Percentiles rank a stretch among this genome's conserved stretches.
phyloP scores from a whole-genome alignment of 139 green algal species.

The Desmodesmus armatus region DNA sequence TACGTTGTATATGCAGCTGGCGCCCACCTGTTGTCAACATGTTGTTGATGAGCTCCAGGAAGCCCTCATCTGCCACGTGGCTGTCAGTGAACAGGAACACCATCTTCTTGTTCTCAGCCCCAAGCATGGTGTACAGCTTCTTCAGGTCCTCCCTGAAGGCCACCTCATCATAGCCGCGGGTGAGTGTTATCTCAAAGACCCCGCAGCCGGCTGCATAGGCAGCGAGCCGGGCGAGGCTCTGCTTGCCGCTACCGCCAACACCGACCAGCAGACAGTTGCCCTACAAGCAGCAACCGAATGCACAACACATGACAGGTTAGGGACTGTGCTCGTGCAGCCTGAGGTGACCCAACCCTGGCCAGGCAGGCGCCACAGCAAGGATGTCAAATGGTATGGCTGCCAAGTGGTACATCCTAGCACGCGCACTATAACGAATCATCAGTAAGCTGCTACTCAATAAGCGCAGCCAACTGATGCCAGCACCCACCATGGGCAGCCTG shows the following conservation, averaged over 20 bases:
- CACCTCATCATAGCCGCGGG: slow-evolving; percentile 86
- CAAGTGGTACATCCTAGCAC: too few species aligned
- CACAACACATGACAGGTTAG: too few species aligned
- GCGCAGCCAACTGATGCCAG: too few species aligned
- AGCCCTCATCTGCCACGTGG: slow-evolving; percentile 75
- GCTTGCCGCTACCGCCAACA: slow-evolving; percentile 89
- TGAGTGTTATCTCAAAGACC: slow-evolving; percentile 91
- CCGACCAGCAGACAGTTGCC: slow-evolving; percentile 91
- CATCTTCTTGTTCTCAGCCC: slow-evolving; percentile 85
- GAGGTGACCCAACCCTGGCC: neutral
- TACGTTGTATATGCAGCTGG: neutral
- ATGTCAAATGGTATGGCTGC: neutral
- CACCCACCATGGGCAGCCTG: slow-evolving; percentile 74
- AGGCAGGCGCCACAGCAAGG: slow-evolving; percentile 78
- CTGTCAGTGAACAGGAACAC: slow-evolving; percentile 90
- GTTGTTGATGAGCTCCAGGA: slow-evolving; percentile 92
- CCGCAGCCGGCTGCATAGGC: slow-evolving; percentile 74
- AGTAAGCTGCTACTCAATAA: too few species aligned
- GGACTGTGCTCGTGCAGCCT: neutral
- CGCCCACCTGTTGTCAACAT: slow-evolving; percentile 81
- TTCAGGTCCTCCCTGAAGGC: slow-evolving; percentile 90
- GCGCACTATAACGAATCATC: too few species aligned
- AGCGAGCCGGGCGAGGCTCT: slow-evolving; percentile 72
- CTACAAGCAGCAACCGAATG: slow-evolving; percentile 25
- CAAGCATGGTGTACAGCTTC: slow-evolving; percentile 87